phyloP scores from a whole-genome alignment of 2,329 filamentous ascomycete species.

The Venturia nashicola region DNA sequence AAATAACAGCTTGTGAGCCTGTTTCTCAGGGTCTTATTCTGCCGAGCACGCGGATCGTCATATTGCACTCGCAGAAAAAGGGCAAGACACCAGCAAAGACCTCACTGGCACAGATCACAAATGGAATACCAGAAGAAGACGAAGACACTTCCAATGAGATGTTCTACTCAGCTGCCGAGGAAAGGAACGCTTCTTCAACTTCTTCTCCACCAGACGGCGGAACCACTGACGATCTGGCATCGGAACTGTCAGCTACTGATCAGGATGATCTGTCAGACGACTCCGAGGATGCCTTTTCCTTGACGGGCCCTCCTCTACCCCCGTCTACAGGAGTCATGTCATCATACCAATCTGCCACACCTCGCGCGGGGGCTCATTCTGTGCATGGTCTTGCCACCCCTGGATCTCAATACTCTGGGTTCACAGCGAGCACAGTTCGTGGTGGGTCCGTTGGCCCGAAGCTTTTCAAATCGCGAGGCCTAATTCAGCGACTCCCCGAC shows the following conservation, averaged over 20 bases:
- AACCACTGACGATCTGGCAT: slow-evolving; percentile 31
- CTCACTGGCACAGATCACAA: slow-evolving; percentile 42
- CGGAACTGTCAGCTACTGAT: slow-evolving; percentile 50
- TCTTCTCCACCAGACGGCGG: slow-evolving; percentile 27
- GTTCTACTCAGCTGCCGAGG: slow-evolving; percentile 86
- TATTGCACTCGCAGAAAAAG: slow-evolving; percentile 47
- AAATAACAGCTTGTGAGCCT: slow-evolving; percentile 86
- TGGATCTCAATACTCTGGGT: slow-evolving; percentile 79
- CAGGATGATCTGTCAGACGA: slow-evolving; percentile 81
- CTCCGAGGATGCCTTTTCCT: slow-evolving; percentile 86
- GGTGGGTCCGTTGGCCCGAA: slow-evolving; percentile 36
- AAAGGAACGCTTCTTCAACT: slow-evolving; percentile 32
- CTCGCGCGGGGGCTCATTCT: slow-evolving; percentile 56
- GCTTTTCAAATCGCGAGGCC: slow-evolving; percentile 70
- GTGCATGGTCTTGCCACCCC: slow-evolving; percentile 68
- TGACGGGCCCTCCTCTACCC: slow-evolving; percentile 66
- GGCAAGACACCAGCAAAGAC: slow-evolving; percentile 26
- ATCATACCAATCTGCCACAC: slow-evolving; percentile 68
- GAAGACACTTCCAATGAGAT: slow-evolving; percentile 82
- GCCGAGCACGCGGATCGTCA: slow-evolving; percentile 68
- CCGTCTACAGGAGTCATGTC: slow-evolving; percentile 64
- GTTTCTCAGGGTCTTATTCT: slow-evolving; percentile 77
- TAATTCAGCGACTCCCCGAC: slow-evolving; percentile 59
- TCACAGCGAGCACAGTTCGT: slow-evolving; percentile 71
- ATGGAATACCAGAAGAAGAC: slow-evolving; percentile 46